A percentile compares a stretch with the other conserved stretches of the same genome.
phyloP scores from a whole-genome alignment of 73 alveolate species.

The Tetrahymena borealis region DNA sequence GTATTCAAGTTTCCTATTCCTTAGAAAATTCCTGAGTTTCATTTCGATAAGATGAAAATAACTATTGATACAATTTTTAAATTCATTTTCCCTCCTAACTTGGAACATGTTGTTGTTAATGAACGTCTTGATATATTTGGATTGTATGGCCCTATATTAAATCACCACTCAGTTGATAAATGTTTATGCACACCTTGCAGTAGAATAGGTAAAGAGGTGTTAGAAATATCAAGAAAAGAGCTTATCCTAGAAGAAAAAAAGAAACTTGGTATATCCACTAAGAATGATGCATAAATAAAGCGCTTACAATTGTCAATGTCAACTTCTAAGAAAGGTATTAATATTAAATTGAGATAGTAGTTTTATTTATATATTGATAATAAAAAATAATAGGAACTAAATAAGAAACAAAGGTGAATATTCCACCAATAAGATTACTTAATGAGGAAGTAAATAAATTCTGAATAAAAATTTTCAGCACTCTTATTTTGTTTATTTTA shows the following conservation, averaged over 20 bases:
- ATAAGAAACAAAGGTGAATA: constrained; percentile 41
- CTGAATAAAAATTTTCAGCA: too few species aligned
- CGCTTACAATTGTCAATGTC: background rate
- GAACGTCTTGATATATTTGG: constrained; percentile 93
- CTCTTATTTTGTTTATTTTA: background rate
- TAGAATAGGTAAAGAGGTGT: constrained; percentile 55
- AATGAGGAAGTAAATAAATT: constrained; percentile 64
- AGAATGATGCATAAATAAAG: background rate
- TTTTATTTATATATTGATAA: background rate
- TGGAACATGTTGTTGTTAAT: constrained; percentile 88
- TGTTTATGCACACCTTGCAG: constrained; percentile 80
- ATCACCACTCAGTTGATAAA: constrained; percentile 76
- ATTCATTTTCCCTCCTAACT: constrained; percentile 89
- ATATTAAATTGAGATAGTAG: background rate
- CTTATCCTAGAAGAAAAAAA: constrained; percentile 47
- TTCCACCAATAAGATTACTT: constrained; percentile 60
- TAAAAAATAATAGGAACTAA: constrained; percentile 15
- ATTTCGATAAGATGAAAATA: constrained; percentile 70
- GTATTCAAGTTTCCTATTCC: constrained; percentile 90
- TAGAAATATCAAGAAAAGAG: constrained; percentile 53
- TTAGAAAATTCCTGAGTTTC: constrained; percentile 83
- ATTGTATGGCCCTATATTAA: constrained; percentile 86
- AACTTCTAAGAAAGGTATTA: background rate
- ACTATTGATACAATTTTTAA: constrained; percentile 76
- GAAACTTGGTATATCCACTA: constrained; percentile 40